Base-by-base conservation (phyloP, 2,329 filamentous ascomycete genomes). In the Colletotrichum siamense region DNA sequence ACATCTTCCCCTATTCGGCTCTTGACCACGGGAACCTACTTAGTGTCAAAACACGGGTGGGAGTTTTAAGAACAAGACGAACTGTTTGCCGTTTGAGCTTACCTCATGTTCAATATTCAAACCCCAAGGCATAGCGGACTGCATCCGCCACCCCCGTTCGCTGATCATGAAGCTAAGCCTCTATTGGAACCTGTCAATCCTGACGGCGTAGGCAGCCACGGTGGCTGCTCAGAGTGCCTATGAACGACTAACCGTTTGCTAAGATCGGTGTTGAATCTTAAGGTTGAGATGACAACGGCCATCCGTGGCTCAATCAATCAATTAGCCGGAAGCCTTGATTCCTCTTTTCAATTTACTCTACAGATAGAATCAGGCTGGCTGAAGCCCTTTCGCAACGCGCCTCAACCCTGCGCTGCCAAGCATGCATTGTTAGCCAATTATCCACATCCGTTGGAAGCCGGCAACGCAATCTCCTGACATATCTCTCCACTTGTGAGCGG, bases 321-420 rank as follows among this genome's bases (percentile, higher is more conserved):
- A 52, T 7, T 13, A 22, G 44, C 44, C 12, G n/a, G 44, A 52
- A 52, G 44, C n/a, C n/a, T 52, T 22, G n/a, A 8, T 22, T 52
- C 0, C n/a, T 52, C 18, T 52, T n/a, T 52, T 13, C 44, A 22
- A 2, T 4, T 2, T 22, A 22, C n/a, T 52, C 44, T 52, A 22
- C 44, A 12, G 39, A n/a, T 52, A 22, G 28, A 13, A 64, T 64
- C 62, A 44, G 59, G 62, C 62, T 64, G 62, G 62, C 62, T 28
- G 5, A 39, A 26, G 6, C 62, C 62, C 8, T 64, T 22, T 64
- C 24, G 26, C 26, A 67, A 44, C 39, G 49, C 2, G 26, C 65
- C n/a, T 34, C 22, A 34, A 69, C 67, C 64, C 64, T 67, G 64
- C 39, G 64, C 66, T 61, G 67, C 67, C 67, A 69, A 69, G 67